Evolutionary conservation across 768 basidiomycete genomes (phyloP).

Genomic region (Pulveroboletus sp.): DNA sequence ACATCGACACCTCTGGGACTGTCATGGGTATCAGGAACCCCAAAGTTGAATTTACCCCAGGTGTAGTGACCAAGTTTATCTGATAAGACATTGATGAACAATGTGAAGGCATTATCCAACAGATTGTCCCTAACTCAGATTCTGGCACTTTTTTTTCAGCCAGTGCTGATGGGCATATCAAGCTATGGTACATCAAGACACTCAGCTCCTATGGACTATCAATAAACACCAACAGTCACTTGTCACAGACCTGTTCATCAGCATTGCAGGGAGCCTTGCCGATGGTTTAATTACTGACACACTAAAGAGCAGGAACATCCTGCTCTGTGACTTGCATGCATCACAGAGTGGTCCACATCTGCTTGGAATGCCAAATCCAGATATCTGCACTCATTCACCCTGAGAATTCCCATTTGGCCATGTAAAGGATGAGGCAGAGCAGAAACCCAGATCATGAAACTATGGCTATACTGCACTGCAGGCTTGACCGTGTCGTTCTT

Average conservation of each 20-base stretch:
- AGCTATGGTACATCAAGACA: constrained; percentile 64
- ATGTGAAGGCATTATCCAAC: constrained; percentile 58
- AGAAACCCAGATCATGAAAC: constrained; percentile 8
- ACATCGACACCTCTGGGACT: constrained; percentile 58
- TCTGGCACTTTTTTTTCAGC: constrained; percentile 47
- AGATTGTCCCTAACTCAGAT: constrained; percentile 48
- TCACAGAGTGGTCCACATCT: constrained; percentile 14
- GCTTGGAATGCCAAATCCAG: constrained; percentile 27
- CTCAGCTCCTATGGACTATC: constrained; percentile 62
- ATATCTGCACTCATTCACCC: constrained; percentile 31
- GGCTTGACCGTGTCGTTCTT: constrained; percentile 34
- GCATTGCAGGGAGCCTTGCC: constrained; percentile 44
- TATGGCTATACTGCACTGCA: constrained; percentile 16
- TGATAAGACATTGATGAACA: constrained; percentile 53
- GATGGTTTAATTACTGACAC: constrained; percentile 48
- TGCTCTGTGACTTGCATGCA: constrained; percentile 50
- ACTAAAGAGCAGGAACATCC: constrained; percentile 52
- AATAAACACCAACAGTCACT: constrained; percentile 32
- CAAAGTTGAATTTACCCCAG: constrained; percentile 68
- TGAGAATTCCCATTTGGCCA: constrained; percentile 6
- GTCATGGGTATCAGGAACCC: constrained; percentile 66
- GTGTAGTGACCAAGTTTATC: constrained; percentile 45
- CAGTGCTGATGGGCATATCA: constrained; percentile 62
- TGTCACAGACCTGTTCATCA: constrained; percentile 47
- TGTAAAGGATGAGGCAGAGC: constrained; percentile 1